phyloP scores from a whole-genome alignment of 768 basidiomycete species.

The Megacollybia marginata region DNA sequence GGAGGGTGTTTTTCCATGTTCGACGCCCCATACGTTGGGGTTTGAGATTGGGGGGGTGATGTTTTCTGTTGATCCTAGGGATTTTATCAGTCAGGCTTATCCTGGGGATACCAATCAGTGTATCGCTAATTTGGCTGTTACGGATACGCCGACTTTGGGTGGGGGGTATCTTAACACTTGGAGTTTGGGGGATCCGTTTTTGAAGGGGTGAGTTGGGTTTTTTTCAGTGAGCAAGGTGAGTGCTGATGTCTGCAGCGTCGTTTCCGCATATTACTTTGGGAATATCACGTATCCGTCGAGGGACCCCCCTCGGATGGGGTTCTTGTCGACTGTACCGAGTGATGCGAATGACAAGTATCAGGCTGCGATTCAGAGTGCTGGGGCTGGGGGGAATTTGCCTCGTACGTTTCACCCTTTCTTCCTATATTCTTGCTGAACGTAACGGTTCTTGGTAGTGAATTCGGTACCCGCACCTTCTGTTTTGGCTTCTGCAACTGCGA shows the following conservation, averaged over 20 bases:
- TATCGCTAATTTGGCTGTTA: constrained; percentile 45
- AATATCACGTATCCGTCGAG: constrained; percentile 60
- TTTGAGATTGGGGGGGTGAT: constrained; percentile 63
- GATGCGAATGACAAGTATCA: constrained; percentile 37
- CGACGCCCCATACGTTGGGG: constrained; percentile 50
- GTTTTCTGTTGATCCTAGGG: constrained; percentile 73
- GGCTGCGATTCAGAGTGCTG: constrained; percentile 24
- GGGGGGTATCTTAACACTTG: constrained; percentile 62
- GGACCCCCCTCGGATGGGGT: constrained; percentile 63
- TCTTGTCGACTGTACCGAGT: constrained; percentile 61
- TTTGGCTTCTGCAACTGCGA: constrained; percentile 13
- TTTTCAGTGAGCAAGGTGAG: not conserved
- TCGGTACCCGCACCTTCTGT: constrained; percentile 34
- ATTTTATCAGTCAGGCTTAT: constrained; percentile 45
- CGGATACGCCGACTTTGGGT: constrained; percentile 52
- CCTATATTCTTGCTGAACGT: not conserved
- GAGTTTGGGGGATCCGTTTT: constrained; percentile 71
- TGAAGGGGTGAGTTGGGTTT: constrained; percentile 54
- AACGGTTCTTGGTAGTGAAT: constrained; percentile 21
- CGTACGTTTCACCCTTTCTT: constrained; percentile 29
- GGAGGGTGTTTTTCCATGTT: constrained; percentile 39
- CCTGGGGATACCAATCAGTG: constrained; percentile 35
- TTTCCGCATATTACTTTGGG: constrained; percentile 67
- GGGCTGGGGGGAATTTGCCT: constrained; percentile 22
- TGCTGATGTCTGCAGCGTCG: constrained; percentile 33